Evolutionary conservation across 1,139 yeast genomes (phyloP).

Genomic region (Martiniozyma asiatica): DNA sequence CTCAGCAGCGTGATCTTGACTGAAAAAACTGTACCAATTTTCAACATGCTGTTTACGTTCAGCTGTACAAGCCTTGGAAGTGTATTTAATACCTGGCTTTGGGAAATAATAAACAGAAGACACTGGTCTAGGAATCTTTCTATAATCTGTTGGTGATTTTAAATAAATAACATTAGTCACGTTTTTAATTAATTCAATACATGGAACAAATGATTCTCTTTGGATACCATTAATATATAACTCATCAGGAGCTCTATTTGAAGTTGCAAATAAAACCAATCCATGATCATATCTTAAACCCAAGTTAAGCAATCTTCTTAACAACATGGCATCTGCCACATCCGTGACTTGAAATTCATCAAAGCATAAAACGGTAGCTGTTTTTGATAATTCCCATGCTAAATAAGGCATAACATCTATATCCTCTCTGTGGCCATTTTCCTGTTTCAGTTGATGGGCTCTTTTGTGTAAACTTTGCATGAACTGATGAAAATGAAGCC

Average conservation of each 20-base stretch:
- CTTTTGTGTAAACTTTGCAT: constrained; percentile 91
- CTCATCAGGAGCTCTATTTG: constrained; percentile 91
- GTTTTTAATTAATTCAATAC: constrained; percentile 66
- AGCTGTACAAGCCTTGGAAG: constrained; percentile 35
- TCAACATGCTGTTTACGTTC: constrained; percentile 50
- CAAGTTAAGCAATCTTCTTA: constrained; percentile 59
- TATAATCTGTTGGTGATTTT: constrained; percentile 86
- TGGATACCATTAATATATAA: constrained; percentile 89
- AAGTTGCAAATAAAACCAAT: constrained; percentile 79
- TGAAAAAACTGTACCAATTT: constrained; percentile 71
- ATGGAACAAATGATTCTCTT: constrained; percentile 81
- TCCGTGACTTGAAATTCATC: constrained; percentile 96
- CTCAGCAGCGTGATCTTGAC: constrained; percentile 39
- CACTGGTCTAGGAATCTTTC: constrained; percentile 75
- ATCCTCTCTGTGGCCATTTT: constrained; percentile 47
- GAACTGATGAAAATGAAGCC: constrained; percentile 92
- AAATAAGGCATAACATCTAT: constrained; percentile 75
- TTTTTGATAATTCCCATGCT: constrained; percentile 72
- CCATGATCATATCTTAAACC: constrained; percentile 62
- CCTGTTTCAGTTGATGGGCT: constrained; percentile 58
- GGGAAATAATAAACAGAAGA: constrained; percentile 76
- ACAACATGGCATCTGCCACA: constrained; percentile 95
- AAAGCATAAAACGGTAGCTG: constrained; percentile 73
- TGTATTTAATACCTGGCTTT: constrained; percentile 45
- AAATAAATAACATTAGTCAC: constrained; percentile 68